Evolutionary conservation across 257 asterid species (phyloP), one percentile per base, ranked within the genome.

Genomic region (Parsonsia alboflavescens): DNA sequence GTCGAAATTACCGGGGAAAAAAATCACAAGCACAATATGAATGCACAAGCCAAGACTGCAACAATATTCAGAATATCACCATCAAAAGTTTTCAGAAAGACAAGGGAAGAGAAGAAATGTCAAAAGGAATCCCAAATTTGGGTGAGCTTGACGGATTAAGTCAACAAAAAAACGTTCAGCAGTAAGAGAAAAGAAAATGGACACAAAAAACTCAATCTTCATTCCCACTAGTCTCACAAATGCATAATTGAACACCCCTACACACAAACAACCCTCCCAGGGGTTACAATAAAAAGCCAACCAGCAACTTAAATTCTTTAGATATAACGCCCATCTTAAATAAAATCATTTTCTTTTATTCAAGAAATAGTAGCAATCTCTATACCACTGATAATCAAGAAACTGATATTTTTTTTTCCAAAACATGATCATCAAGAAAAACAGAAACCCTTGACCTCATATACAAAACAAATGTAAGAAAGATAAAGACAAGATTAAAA

Each of bases 21-120:
- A 79, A 53, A 81, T 83, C 9, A 49, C 71, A 67, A 77, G 71
- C 59, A 74, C 81, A 73, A 69, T 36, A 71, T 80, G 82, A 77
- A 86, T 85, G 85, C 85, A 75, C 75, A 59, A 78, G 80, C 79
- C 67, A 85, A 80, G 80, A 79, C 93, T 88, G 92, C 93, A 89
- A 81, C 75, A 54, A 82, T 53, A 80, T 79, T 78, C 28, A 67
- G 46, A 57, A 87, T 70, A 85, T 69, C 82, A 77, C 71, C 78
- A 68, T 80, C 21, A 49, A 74, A 79, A 39, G 49, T 24, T 28
- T 46, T 70, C 59, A 62, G 59, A 21, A 57, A 48, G 59, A 39
- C 68, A 6, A 68, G 53, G 1, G 17, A 50, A 50, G 21, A 21
- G 70, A 76, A 48, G 6, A 79, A 22, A 44, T 56, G 48, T 4